Conservation (phyloP, 768 basidiomycete genomes). For the Psilocybe azurescens region DNA sequence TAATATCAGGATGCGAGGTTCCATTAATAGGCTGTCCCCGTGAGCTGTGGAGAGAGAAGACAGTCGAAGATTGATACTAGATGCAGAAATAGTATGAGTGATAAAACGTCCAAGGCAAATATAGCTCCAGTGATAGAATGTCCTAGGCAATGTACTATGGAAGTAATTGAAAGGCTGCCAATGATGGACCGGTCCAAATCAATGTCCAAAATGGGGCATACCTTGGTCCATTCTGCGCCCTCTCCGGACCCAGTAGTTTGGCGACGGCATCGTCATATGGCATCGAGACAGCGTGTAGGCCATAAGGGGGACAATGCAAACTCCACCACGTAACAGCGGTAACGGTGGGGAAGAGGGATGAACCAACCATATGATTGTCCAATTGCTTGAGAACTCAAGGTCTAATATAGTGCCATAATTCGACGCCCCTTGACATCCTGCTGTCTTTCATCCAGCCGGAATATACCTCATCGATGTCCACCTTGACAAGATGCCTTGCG, state of each 20-base stretch:
- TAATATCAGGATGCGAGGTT: background rate
- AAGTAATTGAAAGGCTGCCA: too few relatives aligned
- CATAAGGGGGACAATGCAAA: background rate
- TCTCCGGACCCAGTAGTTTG: background rate
- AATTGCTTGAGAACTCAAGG: background rate
- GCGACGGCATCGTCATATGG: background rate
- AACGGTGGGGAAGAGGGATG: background rate
- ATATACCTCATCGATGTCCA: background rate
- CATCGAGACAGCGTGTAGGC: background rate
- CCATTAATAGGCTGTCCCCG: background rate
- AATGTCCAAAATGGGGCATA: background rate
- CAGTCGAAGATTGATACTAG: background rate
- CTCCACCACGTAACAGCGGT: background rate
- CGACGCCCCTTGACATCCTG: too few relatives aligned
- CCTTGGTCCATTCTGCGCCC: background rate
- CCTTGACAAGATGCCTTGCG: background rate
- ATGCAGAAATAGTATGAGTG: background rate
- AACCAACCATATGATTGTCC: background rate
- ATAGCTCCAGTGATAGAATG: too few relatives aligned
- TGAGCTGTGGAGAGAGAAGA: background rate
- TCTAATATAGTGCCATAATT: background rate
- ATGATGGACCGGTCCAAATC: too few relatives aligned
- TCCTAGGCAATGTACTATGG: too few relatives aligned
- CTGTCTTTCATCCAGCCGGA: too few relatives aligned
- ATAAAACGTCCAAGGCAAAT: too few relatives aligned